Conservation (phyloP, 495 filamentous ascomycete genomes). For the Filosporella fistucella region DNA sequence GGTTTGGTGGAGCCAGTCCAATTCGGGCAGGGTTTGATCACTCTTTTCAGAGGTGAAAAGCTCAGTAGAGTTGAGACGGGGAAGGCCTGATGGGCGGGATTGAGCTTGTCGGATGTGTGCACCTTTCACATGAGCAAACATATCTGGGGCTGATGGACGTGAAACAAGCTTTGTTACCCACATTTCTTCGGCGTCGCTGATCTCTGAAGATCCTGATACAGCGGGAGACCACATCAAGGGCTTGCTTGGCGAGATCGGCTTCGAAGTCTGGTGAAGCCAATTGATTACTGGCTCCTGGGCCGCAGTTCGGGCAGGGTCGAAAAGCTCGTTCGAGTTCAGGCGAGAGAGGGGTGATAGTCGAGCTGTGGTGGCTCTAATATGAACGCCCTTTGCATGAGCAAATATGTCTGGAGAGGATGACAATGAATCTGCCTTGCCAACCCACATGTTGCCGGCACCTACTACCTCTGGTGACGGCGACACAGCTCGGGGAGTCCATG, state of each 20-base stretch:
- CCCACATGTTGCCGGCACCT: constrained; percentile 7
- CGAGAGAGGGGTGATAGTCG: not conserved
- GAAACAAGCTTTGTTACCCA: not conserved
- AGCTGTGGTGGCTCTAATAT: not conserved
- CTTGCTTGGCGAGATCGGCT: not conserved
- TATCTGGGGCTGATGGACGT: not conserved
- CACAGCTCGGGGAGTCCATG: constrained; percentile 2
- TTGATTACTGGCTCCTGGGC: not conserved
- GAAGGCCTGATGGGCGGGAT: not conserved
- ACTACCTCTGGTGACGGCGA: not conserved
- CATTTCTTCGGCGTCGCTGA: not conserved
- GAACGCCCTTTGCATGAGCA: not conserved
- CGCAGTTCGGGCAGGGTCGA: not conserved
- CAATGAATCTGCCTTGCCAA: not conserved
- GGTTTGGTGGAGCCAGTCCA: constrained; percentile 11
- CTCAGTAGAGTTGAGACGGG: constrained; percentile 5
- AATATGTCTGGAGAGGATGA: not conserved
- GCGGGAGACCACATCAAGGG: not conserved
- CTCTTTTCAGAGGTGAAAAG: constrained; percentile 7
- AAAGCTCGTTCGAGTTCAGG: constrained; percentile 1
- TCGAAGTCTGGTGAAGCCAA: constrained; percentile 6
- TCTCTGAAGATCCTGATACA: not conserved
- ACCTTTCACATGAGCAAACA: constrained; percentile 14
- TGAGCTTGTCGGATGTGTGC: not conserved
- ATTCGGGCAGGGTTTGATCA: not conserved